Conservation (phyloP, 768 basidiomycete species). For the Lactarius pseudohatsudake region DNA sequence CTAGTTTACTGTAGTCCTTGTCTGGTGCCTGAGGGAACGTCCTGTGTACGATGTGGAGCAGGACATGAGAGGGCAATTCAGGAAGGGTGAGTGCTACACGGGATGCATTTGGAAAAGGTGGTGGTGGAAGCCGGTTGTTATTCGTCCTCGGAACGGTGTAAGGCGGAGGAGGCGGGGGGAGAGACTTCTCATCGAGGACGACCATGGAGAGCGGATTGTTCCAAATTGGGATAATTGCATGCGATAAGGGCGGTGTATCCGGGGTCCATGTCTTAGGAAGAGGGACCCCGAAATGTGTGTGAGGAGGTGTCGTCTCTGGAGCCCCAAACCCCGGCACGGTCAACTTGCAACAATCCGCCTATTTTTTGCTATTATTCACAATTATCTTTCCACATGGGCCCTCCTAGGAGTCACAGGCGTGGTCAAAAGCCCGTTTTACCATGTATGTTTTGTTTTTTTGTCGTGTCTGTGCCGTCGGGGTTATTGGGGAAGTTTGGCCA, state of each 20-base stretch:
- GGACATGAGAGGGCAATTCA: conserved; percentile 57
- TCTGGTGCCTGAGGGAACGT: conserved; percentile 56
- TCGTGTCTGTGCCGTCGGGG: not conserved
- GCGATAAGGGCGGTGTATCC: not conserved
- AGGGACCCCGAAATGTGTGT: conserved; percentile 14
- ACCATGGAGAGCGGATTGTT: conserved; percentile 38
- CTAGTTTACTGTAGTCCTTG: conserved; percentile 41
- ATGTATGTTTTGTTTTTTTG: conserved; percentile 19
- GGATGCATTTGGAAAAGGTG: conserved; percentile 3
- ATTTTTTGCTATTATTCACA: conserved; percentile 19
- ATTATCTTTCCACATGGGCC: conserved; percentile 23
- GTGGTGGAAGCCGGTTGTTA: not conserved
- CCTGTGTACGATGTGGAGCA: conserved; percentile 67
- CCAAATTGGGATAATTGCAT: not conserved
- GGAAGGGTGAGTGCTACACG: conserved; percentile 31
- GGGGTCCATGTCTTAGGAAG: conserved; percentile 9
- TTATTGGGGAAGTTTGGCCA: conserved; percentile 3
- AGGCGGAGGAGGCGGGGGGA: conserved; percentile 17
- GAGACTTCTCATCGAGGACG: conserved; percentile 31
- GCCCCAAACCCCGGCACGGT: conserved; percentile 24
- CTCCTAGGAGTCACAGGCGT: conserved; percentile 28
- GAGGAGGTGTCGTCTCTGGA: not conserved
- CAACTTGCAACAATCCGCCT: conserved; percentile 18
- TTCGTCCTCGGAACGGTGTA: not conserved
- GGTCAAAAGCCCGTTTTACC: conserved; percentile 23